A percentile compares a stretch with the other conserved stretches of the same genome.
These are phyloP conservation scores for Phytophthora boehmeriae DNA, from an alignment of 352 stramenopile genomes.

Conservation along the genomic window DNA sequence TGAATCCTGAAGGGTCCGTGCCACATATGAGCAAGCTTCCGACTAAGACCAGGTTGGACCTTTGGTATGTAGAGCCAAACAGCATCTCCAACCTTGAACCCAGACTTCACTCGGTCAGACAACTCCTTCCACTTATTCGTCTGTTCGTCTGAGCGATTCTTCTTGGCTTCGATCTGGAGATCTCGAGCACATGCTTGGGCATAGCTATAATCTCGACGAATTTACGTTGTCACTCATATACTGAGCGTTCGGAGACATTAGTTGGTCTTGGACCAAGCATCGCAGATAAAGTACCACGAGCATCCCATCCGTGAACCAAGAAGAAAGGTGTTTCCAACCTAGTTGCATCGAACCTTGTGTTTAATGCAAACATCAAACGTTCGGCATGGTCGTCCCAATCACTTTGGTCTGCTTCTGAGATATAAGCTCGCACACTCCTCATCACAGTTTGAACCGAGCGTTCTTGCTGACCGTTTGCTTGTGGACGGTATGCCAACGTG, in stretches of 20 bases:
- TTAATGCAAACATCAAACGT: background rate
- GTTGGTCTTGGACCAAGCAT: too few species aligned
- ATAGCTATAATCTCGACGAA: too few species aligned
- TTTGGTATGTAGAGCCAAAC: background rate
- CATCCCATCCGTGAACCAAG: too few species aligned
- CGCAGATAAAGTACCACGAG: too few species aligned
- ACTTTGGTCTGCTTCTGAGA: slow-evolving; percentile 1
- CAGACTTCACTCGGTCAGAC: background rate
- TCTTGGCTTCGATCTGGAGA: too few species aligned
- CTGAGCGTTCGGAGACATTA: too few species aligned
- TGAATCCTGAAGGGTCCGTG: background rate
- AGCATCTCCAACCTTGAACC: background rate
- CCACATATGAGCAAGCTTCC: too few species aligned
- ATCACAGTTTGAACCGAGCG: too few species aligned
- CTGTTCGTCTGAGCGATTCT: background rate
- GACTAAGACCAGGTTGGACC: background rate
- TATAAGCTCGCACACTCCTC: too few species aligned
- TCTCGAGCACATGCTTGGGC: background rate
- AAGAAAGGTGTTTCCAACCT: background rate
- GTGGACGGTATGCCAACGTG: too few species aligned
- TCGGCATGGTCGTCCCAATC: background rate
- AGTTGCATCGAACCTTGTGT: background rate
- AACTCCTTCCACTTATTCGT: background rate
- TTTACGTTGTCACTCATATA: too few species aligned
- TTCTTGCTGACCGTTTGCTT: too few species aligned